Conservation (phyloP, 2,329 filamentous ascomycete genomes). For the Trichoderma endophyticum region DNA sequence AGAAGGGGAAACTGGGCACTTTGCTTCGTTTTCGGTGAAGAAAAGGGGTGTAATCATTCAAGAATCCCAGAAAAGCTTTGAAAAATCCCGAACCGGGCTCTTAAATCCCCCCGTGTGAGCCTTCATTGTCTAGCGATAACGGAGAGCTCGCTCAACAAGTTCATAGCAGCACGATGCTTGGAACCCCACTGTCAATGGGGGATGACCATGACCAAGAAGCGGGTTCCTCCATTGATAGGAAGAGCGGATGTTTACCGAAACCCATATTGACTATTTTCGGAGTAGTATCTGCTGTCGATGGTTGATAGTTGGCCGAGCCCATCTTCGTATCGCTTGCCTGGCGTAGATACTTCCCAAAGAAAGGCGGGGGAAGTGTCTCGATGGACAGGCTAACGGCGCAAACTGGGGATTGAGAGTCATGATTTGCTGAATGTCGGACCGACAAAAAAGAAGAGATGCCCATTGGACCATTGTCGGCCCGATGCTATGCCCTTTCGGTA, state of each 20-base stretch:
- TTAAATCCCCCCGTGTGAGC: background rate
- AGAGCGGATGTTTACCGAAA: background rate
- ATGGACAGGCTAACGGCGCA: background rate
- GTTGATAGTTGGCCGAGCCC: background rate
- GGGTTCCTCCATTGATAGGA: background rate
- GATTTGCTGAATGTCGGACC: slow-evolving; percentile 16
- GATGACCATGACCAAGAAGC: background rate
- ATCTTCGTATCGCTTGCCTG: background rate
- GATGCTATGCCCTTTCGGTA: background rate
- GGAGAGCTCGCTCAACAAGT: background rate
- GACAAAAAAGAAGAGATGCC: background rate
- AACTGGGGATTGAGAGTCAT: background rate
- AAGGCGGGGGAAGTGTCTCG: background rate
- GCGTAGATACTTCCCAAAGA: background rate
- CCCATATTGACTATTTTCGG: too few species aligned
- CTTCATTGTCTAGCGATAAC: background rate
- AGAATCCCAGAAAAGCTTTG: background rate
- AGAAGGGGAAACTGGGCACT: background rate
- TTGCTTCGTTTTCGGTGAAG: background rate
- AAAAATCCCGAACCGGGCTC: background rate
- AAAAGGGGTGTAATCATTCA: background rate
- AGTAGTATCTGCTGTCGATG: background rate
- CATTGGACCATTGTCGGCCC: slow-evolving; percentile 3
- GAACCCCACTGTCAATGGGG: background rate
- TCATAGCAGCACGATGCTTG: background rate